A percentile compares a stretch with the other conserved stretches of the same genome.
Conservation (phyloP, 2,329 filamentous ascomycete species). For the Graphiopsis chlorocephala region DNA sequence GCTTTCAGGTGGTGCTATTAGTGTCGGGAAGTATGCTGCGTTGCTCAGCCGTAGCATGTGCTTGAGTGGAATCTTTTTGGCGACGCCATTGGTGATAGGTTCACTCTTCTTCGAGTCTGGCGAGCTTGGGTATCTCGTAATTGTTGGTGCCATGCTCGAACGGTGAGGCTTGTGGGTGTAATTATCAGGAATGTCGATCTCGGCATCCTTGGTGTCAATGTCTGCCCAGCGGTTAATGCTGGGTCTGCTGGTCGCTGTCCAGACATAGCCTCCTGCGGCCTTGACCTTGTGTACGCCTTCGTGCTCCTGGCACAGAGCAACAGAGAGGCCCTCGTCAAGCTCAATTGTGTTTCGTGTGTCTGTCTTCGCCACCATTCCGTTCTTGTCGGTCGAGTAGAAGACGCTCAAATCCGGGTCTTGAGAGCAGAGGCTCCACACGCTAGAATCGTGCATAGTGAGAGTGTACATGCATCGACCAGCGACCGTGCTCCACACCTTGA, state of each 20-base stretch:
- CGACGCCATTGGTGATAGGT: slow-evolving; percentile 32
- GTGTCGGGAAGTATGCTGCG: slow-evolving; percentile 69
- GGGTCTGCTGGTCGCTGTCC: slow-evolving; percentile 86
- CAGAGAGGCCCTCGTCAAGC: slow-evolving; percentile 81
- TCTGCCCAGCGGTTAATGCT: slow-evolving; percentile 91
- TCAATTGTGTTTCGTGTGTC: slow-evolving; percentile 75
- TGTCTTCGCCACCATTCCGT: slow-evolving; percentile 92
- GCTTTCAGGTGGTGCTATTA: slow-evolving; percentile 32
- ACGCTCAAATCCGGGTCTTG: slow-evolving; percentile 79
- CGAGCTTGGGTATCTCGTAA: slow-evolving; percentile 41
- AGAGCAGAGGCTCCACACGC: slow-evolving; percentile 93
- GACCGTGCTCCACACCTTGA: slow-evolving; percentile 97
- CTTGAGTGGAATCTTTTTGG: slow-evolving; percentile 69
- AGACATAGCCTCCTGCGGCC: slow-evolving; percentile 70
- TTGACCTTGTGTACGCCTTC: slow-evolving; percentile 69
- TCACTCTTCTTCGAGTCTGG: slow-evolving; percentile 25
- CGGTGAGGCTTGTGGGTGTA: slow-evolving; percentile 52
- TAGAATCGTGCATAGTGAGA: slow-evolving; percentile 97
- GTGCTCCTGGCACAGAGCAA: slow-evolving; percentile 90
- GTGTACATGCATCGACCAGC: slow-evolving; percentile 97
- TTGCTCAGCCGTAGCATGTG: slow-evolving; percentile 81
- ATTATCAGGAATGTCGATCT: slow-evolving; percentile 58
- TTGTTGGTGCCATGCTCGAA: slow-evolving; percentile 49
- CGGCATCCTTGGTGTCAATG: slow-evolving; percentile 71
- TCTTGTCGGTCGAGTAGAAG: slow-evolving; percentile 93